These are phyloP conservation scores for Nematocida displodere DNA, from an alignment of 371 early-diverging fungal genomes.

Conservation along the genomic window DNA sequence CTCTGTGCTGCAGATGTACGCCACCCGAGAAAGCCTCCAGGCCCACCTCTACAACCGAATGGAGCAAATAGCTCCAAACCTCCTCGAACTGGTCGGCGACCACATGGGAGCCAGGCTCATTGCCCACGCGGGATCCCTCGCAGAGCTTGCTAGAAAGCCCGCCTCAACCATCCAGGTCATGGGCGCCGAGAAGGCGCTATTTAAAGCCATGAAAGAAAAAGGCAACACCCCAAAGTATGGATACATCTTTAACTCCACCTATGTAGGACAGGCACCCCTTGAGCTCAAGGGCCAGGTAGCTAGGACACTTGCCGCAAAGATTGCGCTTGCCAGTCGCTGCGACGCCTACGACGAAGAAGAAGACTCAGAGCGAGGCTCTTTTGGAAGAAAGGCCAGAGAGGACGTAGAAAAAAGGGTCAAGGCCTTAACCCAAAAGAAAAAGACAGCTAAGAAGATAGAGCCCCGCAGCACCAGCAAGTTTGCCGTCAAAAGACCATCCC, in stretches of 20 bases:
- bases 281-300: constrained; percentile 80
- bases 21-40: constrained; percentile 77
- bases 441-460: background rate
- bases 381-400: background rate
- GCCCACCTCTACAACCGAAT: constrained; percentile 79
- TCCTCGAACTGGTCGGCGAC: constrained; percentile 80
- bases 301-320: constrained; percentile 80
- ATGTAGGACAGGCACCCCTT: constrained; percentile 70
- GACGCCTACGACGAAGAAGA: constrained; percentile 71
- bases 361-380: constrained; percentile 11
- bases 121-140: constrained; percentile 79
- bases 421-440: background rate
- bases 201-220: constrained; percentile 84
- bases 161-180: constrained; percentile 87
- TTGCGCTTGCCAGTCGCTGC: constrained; percentile 78
- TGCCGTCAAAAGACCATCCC: background rate
- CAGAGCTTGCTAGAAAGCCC: constrained; percentile 79
- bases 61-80: constrained; percentile 80
- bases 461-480: background rate
- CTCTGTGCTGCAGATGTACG: constrained; percentile 74
- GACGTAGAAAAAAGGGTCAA: constrained; percentile 13
- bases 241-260: constrained; percentile 69
- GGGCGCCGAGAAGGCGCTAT: constrained; percentile 93
- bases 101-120: constrained; percentile 80
- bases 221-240: constrained; percentile 91